These are phyloP conservation scores for Dentiscutata heterogama DNA, from an alignment of 371 early-diverging fungal genomes.

Conservation along the genomic window DNA sequence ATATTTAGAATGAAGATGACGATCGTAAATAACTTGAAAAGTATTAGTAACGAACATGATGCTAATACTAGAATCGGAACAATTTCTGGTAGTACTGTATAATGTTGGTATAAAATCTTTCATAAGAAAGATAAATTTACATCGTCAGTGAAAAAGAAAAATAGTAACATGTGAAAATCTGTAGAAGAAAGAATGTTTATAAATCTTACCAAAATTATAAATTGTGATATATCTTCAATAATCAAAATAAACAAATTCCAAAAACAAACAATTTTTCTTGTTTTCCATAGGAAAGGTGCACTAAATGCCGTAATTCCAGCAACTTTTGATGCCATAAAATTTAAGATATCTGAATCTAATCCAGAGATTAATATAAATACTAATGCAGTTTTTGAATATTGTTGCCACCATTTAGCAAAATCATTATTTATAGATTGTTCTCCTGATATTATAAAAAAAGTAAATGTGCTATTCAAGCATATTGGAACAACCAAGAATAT, in stretches of 20 bases:
- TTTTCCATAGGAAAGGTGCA: conserved; percentile 18
- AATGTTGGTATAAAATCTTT: background rate
- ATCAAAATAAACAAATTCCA: background rate
- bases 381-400: conserved; percentile 8
- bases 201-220: conserved; percentile 25
- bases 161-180: no score
- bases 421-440: background rate
- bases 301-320: background rate
- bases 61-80: conserved; percentile 4
- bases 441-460: background rate
- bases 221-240: conserved; percentile 29
- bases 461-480: background rate
- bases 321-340: background rate
- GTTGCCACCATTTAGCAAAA: conserved; percentile 17
- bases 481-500: background rate
- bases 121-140: background rate
- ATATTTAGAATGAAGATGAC: background rate
- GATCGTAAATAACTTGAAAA: background rate
- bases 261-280: background rate
- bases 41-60: background rate
- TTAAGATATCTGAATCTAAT: conserved; percentile 9
- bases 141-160: background rate
- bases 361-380: conserved; percentile 13
- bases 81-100: conserved; percentile 4
- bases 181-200: no score